Evolutionary conservation across 345 rosid genomes (phyloP), one percentile per base, ranked within the genome.

Genomic region (Acer negundo): DNA sequence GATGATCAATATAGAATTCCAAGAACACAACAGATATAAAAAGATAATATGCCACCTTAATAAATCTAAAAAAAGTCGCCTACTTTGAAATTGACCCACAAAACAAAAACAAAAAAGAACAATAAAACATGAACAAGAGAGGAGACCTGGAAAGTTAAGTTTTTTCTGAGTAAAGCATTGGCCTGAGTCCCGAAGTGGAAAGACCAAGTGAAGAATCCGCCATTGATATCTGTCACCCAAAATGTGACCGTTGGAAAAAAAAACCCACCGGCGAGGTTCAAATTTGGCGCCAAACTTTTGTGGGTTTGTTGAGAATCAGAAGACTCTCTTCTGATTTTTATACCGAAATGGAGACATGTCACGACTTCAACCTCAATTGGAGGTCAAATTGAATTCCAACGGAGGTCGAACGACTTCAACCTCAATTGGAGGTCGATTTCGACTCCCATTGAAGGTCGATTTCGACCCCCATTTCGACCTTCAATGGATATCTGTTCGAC

Each of bases 101-200:
- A 44, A 28, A 28, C 31, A 28, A 28, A 28, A 28, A 28, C 2
- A 28, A 28, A 28, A 66, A 67, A 63, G 26, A 72, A 35, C 38
- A 35, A 35, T 35, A 35, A 20, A 56, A 16, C 24, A 26, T 44
- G 22, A 55, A 49, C 23, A 58, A 58, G 44, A 62, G 76, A 62
- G 51, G 47, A 28, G 49, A 95, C 99, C 97, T 93, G 99, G 78
- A 77, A 91, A 69, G 91, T 87, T 86, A 92, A 79, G 86, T 93
- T 95, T 91, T 95, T 95, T 19, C 95, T 79, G 71, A 93, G 88
- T 73, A 95, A 78, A 75, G 98, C 97, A 80, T 90, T 88, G 75
- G 94, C 92, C 79, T 85, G 96, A 51, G 92, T 83, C 83, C 89
- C 75, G 89, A 88, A 92, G 78, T 86, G 66, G 90, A 75, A 59